Base-by-base conservation (phyloP, 73 alveolate species). In the Paramecium caudatum region DNA sequence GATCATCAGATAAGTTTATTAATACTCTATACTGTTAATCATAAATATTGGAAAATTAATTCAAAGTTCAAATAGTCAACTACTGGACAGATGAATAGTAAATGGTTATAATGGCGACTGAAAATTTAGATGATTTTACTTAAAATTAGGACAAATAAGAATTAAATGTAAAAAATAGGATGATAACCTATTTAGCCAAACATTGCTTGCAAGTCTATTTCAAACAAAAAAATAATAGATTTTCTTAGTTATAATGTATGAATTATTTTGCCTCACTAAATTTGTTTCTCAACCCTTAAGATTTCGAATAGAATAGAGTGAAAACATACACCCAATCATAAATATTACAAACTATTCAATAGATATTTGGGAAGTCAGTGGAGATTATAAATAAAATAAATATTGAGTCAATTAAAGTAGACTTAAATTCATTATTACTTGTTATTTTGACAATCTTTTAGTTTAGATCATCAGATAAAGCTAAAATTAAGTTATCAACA, bases 21-120 rank as follows among this genome's bases (percentile, higher is more conserved):
- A 65, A 65, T 13, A 10, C 49, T 32, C 15, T 65, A 13, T 25
- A 25, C 6, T 65, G 83, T 33, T 30, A 12, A 13, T 65, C 83
- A 10, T 32, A 65, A n/a, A 10, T 65, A 33, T 30, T 65, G 34
- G 49, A 27, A 4, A 65, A 30, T 36, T 65, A 32, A 65, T 65
- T 65, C 16, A 65, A 65, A 65, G 83, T 65, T 36, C 34, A 65
- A 65, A 65, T 65, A 17, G 49, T 65, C 1, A 30, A 30, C 8
- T 65, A 65, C 16, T 65, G 47, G 83, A 36, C 49, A 32, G 83
- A 65, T 33, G 83, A 65, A 65, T 10, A 65, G 34, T 36, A 65
- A 65, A 65, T 65, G 83, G 49, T 65, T 0, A 65, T 65, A 10
- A 65, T 65, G 83, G 49, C 83, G 16, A 36, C 49, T 12, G 83